These are phyloP conservation scores for Suillus sp. DNA, from an alignment of 768 basidiomycete genomes.

Conservation along the genomic window DNA sequence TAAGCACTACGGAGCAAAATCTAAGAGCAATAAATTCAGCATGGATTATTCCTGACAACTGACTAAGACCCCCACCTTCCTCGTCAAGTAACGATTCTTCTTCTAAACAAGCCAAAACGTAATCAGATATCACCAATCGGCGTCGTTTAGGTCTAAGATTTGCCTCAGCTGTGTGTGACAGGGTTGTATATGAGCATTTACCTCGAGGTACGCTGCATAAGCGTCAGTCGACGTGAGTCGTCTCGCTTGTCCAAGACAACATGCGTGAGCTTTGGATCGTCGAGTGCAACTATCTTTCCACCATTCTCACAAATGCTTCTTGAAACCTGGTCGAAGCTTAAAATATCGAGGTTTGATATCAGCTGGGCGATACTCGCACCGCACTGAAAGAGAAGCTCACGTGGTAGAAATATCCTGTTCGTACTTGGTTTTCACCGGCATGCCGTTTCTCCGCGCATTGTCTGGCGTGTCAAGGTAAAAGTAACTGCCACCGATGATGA, in stretches of 20 bases:
- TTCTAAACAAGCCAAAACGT: slow-evolving; percentile 77
- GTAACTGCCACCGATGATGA: slow-evolving; percentile 46
- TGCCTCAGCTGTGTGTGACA: slow-evolving; percentile 17
- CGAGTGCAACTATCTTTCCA: slow-evolving; percentile 67
- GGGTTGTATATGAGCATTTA: slow-evolving; percentile 37
- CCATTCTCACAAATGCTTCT: slow-evolving; percentile 66
- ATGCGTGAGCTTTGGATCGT: slow-evolving; percentile 84
- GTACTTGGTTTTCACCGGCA: slow-evolving; percentile 56
- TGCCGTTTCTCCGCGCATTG: slow-evolving; percentile 68
- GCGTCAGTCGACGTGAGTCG: slow-evolving; percentile 64
- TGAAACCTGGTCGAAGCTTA: slow-evolving; percentile 58
- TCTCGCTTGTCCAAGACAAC: slow-evolving; percentile 84
- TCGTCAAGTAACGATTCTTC: slow-evolving; percentile 84
- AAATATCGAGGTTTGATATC: slow-evolving; percentile 1
- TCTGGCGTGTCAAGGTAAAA: slow-evolving; percentile 87
- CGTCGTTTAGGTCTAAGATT: slow-evolving; percentile 72
- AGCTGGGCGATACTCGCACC: not conserved
- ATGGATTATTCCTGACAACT: not conserved
- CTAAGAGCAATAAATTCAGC: slow-evolving; percentile 11
- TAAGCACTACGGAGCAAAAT: slow-evolving; percentile 24
- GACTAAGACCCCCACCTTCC: slow-evolving; percentile 53
- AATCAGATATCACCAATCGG: slow-evolving; percentile 77
- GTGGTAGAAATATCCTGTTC: slow-evolving; percentile 53
- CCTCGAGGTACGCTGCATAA: slow-evolving; percentile 74
- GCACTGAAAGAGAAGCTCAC: slow-evolving; percentile 39